Conservation (phyloP, 352 stramenopile genomes). For the Pythium scleroteichum region DNA sequence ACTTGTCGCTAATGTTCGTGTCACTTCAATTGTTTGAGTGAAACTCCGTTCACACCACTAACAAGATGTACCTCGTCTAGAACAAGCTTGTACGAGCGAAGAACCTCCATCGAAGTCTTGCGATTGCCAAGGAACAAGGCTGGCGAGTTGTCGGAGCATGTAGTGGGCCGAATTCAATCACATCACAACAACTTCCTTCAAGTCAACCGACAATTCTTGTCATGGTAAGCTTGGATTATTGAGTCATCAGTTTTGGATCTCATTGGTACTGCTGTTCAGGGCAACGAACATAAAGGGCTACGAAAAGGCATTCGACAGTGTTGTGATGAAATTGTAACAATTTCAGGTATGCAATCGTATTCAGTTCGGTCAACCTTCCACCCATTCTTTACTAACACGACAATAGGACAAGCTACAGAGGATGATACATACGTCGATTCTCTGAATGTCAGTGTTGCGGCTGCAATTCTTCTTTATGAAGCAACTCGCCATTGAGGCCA, state of each 20-base stretch:
- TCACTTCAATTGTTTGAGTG: neutral
- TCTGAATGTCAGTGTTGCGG: slow-evolving; percentile 79
- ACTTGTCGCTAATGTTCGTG: slow-evolving; percentile 63
- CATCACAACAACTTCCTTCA: slow-evolving; percentile 47
- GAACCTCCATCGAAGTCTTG: slow-evolving; percentile 73
- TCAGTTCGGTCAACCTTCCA: no score
- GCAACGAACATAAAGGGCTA: slow-evolving; percentile 78
- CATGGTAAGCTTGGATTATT: slow-evolving; percentile 44
- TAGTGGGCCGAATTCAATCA: slow-evolving; percentile 72
- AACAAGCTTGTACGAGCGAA: slow-evolving; percentile 62
- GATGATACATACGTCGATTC: slow-evolving; percentile 74
- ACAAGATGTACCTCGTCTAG: slow-evolving; percentile 21
- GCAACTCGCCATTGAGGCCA: slow-evolving; percentile 60
- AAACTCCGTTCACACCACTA: no score
- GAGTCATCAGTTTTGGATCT: neutral
- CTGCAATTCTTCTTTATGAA: slow-evolving; percentile 78
- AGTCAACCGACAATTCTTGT: slow-evolving; percentile 74
- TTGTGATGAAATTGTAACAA: slow-evolving; percentile 74
- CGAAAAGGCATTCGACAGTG: slow-evolving; percentile 71
- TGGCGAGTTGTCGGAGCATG: slow-evolving; percentile 75
- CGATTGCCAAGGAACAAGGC: slow-evolving; percentile 59
- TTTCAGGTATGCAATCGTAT: slow-evolving; percentile 43
- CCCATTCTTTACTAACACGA: no score
- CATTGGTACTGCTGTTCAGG: slow-evolving; percentile 29
- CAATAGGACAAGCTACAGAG: slow-evolving; percentile 56